Conservation (phyloP, 192 early-diverging fungal species). For the Podila clonocystis region DNA sequence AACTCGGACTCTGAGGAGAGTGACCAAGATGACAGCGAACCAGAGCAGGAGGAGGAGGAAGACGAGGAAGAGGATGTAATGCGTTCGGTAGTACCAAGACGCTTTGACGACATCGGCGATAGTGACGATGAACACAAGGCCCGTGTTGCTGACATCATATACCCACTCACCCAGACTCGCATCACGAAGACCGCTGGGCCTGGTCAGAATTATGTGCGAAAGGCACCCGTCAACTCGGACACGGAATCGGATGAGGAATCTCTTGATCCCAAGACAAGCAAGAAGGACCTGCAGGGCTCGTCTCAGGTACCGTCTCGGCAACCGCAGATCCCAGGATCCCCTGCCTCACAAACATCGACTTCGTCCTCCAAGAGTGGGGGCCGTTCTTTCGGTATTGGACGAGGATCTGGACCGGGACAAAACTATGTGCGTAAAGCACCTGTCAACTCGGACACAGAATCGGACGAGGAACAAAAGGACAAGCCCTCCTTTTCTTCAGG, state of each 20-base stretch:
- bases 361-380: not conserved
- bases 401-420: constrained; percentile 28
- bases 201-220: constrained; percentile 45
- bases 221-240: constrained; percentile 38
- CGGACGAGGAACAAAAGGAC: constrained; percentile 25
- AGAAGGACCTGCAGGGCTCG: not conserved
- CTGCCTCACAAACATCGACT: not conserved
- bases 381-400: constrained; percentile 4
- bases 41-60: not conserved
- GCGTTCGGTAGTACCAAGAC: not conserved
- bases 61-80: not conserved
- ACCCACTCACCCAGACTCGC: not conserved
- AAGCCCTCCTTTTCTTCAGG: not conserved
- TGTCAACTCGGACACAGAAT: constrained; percentile 40
- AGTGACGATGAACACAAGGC: not conserved
- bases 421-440: constrained; percentile 46
- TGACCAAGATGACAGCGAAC: not conserved
- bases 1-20: not conserved
- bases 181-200: constrained; percentile 2
- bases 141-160: not conserved
- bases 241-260: constrained; percentile 38
- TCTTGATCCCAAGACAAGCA: not conserved
- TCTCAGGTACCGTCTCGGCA: not conserved
- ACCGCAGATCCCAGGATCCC: not conserved
- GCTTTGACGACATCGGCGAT: not conserved